Conservation (phyloP, 2,329 filamentous ascomycete species). For the Alternaria triticimaculans region DNA sequence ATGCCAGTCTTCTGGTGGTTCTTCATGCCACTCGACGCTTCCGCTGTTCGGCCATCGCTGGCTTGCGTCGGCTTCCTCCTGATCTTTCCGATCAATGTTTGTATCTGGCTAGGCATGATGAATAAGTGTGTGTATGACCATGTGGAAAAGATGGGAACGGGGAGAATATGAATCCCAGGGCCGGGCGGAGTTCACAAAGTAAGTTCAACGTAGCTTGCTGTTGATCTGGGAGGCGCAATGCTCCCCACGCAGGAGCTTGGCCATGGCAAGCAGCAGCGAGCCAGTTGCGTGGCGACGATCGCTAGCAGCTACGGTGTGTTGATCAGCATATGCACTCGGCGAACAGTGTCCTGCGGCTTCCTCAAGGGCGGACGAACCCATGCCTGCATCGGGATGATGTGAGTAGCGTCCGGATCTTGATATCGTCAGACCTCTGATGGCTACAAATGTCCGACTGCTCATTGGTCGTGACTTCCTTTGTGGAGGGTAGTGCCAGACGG, state of each 20-base stretch:
- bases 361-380: conserved; percentile 10
- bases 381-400: conserved; percentile 3
- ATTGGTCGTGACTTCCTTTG: conserved; percentile 26
- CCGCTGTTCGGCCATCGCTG: conserved; percentile 55
- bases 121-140: background rate
- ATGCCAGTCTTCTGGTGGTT: conserved; percentile 34
- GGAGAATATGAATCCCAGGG: conserved; percentile 2
- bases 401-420: conserved; percentile 12
- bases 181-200: background rate
- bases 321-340: conserved; percentile 22
- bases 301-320: conserved; percentile 18
- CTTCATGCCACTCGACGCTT: conserved; percentile 30
- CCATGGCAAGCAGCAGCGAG: conserved; percentile 2
- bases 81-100: conserved; percentile 54
- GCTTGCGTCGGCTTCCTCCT: conserved; percentile 55
- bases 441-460: conserved; percentile 6
- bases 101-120: conserved; percentile 48
- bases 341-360: conserved; percentile 13
- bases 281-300: conserved; percentile 15
- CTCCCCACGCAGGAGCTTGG: conserved; percentile 11
- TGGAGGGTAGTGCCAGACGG: conserved; percentile 13
- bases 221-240: conserved; percentile 10
- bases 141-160: background rate
- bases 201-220: conserved; percentile 1
- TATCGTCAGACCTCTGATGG: conserved; percentile 8